Base-by-base conservation (phyloP, 306 rosid genomes). In the Glycyrrhiza uralensis region DNA sequence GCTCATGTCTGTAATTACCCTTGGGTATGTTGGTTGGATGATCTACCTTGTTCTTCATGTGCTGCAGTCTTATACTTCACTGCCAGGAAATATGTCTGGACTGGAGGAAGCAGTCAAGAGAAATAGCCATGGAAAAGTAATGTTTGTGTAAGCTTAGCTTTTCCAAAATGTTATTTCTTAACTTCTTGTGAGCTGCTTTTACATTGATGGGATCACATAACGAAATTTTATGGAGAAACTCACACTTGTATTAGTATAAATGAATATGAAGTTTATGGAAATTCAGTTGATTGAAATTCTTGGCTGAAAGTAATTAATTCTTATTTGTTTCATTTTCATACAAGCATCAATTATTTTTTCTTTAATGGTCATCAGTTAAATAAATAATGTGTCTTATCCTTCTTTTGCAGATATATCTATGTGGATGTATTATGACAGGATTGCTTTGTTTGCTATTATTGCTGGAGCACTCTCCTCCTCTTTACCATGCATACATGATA, bases 1-100 rank as follows among this genome's bases (percentile, higher is more conserved):
- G 97, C 96, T 92, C 56, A 87, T 89, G 92, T 86, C 93, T 57
- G 76, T 92, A 58, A 89, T 92, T 55, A 86, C 89, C 71, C 87
- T 92, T 50, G 97, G 97, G 52, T 92, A 92, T 73, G 62, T 85
- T 74, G 97, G 96, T 73, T 92, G 97, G 97, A 92, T 92, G 96
- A 74, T 88, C 73, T 84, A 87, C 81, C 81, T 92, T 83, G 79
- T 83, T 80, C 85, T 92, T 42, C 96, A 92, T 39, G 90, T 92
- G 75, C 88, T 92, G 82, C 96, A 92, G 74, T 92, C 96, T 57
- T 92, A 92, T 78, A 89, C 97, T 62, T 82, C 92, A 76, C 50
- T 92, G 79, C 83, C 87, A 41, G 85, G 75, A 70, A 66, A 58
- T 66, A 32, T 83, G 68, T 75, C 79, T 38, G 83, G 78, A 73